Percentiles rank a stretch among this genome's conserved stretches.
Evolutionary conservation across 495 filamentous ascomycete species (phyloP).

Genomic region (Polyplosphaeria fusca): DNA sequence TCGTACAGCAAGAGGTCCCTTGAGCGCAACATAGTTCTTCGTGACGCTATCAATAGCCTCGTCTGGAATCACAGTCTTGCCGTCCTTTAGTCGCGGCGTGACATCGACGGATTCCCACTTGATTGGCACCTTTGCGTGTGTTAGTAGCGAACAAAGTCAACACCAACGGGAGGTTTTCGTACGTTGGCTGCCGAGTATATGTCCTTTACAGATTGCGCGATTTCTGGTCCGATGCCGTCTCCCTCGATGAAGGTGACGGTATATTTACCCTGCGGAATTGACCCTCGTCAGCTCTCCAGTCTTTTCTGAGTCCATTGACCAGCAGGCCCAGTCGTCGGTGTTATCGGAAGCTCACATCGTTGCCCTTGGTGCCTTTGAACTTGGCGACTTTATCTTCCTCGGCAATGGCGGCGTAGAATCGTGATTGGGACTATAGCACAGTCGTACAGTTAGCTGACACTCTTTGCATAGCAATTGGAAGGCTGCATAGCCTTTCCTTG

Average conservation of each 20-base stretch:
- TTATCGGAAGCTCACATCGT: constrained; percentile 63
- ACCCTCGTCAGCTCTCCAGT: constrained; percentile 7
- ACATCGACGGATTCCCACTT: constrained; percentile 98
- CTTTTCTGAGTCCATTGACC: neutral
- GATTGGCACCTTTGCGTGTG: constrained; percentile 74
- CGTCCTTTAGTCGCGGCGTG: constrained; percentile 84
- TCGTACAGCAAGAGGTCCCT: constrained; percentile 90
- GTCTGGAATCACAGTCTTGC: constrained; percentile 86
- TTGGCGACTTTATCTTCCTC: constrained; percentile 76
- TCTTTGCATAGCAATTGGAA: neutral
- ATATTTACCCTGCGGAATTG: constrained; percentile 73
- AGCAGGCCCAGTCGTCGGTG: constrained; percentile 3
- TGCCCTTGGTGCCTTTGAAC: constrained; percentile 84
- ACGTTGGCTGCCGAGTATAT: constrained; percentile 95
- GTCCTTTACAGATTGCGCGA: constrained; percentile 94
- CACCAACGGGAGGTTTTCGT: constrained; percentile 36
- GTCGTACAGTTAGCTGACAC: constrained; percentile 33
- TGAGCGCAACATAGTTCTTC: constrained; percentile 92
- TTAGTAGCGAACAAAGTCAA: no score
- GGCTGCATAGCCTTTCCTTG: neutral
- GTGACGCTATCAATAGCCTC: constrained; percentile 86
- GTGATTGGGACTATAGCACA: constrained; percentile 30
- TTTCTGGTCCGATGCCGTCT: constrained; percentile 97
- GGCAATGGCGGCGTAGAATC: constrained; percentile 50
- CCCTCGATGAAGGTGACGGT: constrained; percentile 96